These are phyloP conservation scores for Rhizopus arrhizus DNA, from an alignment of 371 early-diverging fungal genomes.

Conservation along the genomic window DNA sequence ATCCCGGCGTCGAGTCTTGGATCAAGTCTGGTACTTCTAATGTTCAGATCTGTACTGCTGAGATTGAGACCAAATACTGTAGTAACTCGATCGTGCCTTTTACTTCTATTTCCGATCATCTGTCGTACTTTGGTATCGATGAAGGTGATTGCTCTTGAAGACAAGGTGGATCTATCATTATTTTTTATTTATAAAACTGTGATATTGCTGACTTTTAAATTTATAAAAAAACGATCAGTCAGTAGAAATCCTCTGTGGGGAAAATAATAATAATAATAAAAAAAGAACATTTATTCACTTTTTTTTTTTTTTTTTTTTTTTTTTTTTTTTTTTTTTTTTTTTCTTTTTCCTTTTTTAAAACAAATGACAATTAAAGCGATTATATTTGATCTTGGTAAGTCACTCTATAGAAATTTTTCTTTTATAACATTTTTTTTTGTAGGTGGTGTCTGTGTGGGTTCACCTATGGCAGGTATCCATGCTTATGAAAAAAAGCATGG, in stretches of 20 bases:
- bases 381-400: slow-evolving; percentile 26
- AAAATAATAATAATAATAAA: neutral
- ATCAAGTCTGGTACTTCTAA: slow-evolving; percentile 7
- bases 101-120: slow-evolving; percentile 25
- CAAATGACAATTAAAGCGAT: slow-evolving; percentile 24
- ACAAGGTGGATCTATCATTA: neutral
- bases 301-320: neutral
- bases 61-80: slow-evolving; percentile 26
- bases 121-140: slow-evolving; percentile 15
- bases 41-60: slow-evolving; percentile 25
- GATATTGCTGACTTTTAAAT: neutral
- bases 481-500: slow-evolving; percentile 64
- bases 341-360: neutral
- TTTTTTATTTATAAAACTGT: neutral
- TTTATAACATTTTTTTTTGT: neutral
- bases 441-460: slow-evolving; percentile 84
- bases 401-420: neutral
- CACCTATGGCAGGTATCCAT: slow-evolving; percentile 80
- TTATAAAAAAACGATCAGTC: slow-evolving; percentile 3
- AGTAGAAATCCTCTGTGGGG: neutral
- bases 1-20: slow-evolving; percentile 37
- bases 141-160: slow-evolving; percentile 7
- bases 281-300: neutral
- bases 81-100: slow-evolving; percentile 34
- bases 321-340: neutral